Base-by-base conservation (phyloP, 176 grass and related monocot genomes). In the Oryza meridionalis region DNA sequence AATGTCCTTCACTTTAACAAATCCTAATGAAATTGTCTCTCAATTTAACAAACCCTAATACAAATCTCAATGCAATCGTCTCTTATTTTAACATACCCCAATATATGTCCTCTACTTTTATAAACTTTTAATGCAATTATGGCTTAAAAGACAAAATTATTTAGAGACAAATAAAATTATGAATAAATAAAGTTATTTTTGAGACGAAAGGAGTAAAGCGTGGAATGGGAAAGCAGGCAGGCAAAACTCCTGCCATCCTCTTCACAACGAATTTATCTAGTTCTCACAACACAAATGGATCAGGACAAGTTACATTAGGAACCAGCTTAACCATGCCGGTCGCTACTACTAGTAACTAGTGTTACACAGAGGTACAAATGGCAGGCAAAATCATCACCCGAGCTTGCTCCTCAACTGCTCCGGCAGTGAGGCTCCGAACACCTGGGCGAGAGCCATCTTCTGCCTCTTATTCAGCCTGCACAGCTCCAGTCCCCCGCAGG, bases 351-450 rank as follows among this genome's bases (percentile, higher is more conserved):
- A 64, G 64, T 33, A 59, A n/a, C 64, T 32, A 69, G 33, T 82
- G 72, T 70, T 84, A 88, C 89, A 84, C 26, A 71, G 15, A 62
- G 46, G 65, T 75, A 77, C 51, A 85, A 43, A 37, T n/a, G 7
- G 7, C 10, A 43, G 33, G 24, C 40, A 80, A 69, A 6, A 51
- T 51, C 67, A 75, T 74, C 51, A 83, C 62, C 79, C 80, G 69
- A 72, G 65, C 26, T 49, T 70, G 69, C 81, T 84, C 83, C 81
- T 89, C 86, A 81, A 88, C 40, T 91, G 51, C 19, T 88, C 79
- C 13, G 92, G 90, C 55, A 95, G 69, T 25, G 93, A 95, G 40
- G 96, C 82, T 40, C 89, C 91, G 65, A 95, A 95, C 40, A 93
- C 89, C 92, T 93, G 92, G 19, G 77, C 43, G 50, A 98, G 70